Evolutionary conservation across 305 asterid species (phyloP).

Genomic region (Petunia hybrid): DNA sequence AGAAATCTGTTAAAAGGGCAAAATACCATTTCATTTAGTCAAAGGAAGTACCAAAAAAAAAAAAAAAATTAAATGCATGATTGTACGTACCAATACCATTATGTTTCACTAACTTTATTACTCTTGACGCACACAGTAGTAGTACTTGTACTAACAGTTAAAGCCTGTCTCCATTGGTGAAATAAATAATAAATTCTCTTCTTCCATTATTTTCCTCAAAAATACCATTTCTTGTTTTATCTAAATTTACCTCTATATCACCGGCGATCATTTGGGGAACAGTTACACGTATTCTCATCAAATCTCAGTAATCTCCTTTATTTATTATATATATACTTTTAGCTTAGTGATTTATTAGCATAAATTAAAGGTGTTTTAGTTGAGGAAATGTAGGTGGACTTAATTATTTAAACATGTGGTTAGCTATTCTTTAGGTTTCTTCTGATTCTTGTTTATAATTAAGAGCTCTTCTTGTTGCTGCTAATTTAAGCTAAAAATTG

Average conservation of each 20-base stretch:
- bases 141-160: too few relatives aligned
- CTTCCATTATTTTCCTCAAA: too few relatives aligned
- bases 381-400: conserved; percentile 40
- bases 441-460: conserved; percentile 34
- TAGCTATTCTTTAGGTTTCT: conserved; percentile 19
- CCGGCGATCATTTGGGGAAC: conserved; percentile 37
- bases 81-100: neutral
- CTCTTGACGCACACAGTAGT: too few relatives aligned
- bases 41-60: too few relatives aligned
- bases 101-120: conserved; percentile 2
- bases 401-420: neutral
- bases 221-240: neutral
- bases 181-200: too few relatives aligned
- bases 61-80: too few relatives aligned
- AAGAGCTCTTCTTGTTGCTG: conserved; percentile 29
- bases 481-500: conserved; percentile 32
- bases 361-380: too few relatives aligned
- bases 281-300: conserved; percentile 31
- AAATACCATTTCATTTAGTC: too few relatives aligned
- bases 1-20: too few relatives aligned
- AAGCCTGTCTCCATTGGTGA: too few relatives aligned
- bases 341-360: too few relatives aligned
- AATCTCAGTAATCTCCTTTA: neutral
- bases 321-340: too few relatives aligned
- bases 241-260: conserved; percentile 23